Percentiles rank a stretch among this genome's conserved stretches.
Conservation (phyloP, 2,329 filamentous ascomycete genomes). For the Pestalotiopsis sp. region DNA sequence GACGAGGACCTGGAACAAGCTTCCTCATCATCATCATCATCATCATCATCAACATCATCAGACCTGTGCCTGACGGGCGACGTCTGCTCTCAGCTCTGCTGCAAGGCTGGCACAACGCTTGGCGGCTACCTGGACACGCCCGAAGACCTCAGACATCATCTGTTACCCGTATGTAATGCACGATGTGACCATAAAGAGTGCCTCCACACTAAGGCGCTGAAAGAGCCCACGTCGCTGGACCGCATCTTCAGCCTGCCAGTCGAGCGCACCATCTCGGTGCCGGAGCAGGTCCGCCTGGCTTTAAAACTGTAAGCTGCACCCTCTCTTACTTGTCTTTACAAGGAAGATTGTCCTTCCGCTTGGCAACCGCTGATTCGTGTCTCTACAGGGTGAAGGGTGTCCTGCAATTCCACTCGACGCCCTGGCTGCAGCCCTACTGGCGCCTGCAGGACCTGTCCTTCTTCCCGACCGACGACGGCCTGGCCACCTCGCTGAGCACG, state of each 20-base stretch:
- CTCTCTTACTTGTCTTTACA: too few relatives aligned
- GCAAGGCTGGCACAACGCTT: background rate
- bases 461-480: slow-evolving; percentile 13
- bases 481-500: slow-evolving; percentile 18
- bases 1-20: background rate
- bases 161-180: slow-evolving; percentile 9
- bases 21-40: background rate
- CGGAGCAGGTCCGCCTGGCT: slow-evolving; percentile 16
- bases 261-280: slow-evolving; percentile 15
- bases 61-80: background rate
- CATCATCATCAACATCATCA: background rate
- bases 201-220: slow-evolving; percentile 8
- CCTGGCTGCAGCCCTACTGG: slow-evolving; percentile 17
- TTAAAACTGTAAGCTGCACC: too few relatives aligned
- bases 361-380: too few relatives aligned
- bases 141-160: slow-evolving; percentile 14
- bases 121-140: slow-evolving; percentile 15
- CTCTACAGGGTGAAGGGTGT: slow-evolving; percentile 18
- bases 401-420: slow-evolving; percentile 20
- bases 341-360: too few relatives aligned
- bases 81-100: slow-evolving; percentile 13
- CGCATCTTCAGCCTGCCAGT: slow-evolving; percentile 26
- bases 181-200: slow-evolving; percentile 11
- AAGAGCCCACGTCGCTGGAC: slow-evolving; percentile 10
- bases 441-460: slow-evolving; percentile 18